Base-by-base conservation (phyloP, 306 rosid genomes). In the Quercus agrifolia region DNA sequence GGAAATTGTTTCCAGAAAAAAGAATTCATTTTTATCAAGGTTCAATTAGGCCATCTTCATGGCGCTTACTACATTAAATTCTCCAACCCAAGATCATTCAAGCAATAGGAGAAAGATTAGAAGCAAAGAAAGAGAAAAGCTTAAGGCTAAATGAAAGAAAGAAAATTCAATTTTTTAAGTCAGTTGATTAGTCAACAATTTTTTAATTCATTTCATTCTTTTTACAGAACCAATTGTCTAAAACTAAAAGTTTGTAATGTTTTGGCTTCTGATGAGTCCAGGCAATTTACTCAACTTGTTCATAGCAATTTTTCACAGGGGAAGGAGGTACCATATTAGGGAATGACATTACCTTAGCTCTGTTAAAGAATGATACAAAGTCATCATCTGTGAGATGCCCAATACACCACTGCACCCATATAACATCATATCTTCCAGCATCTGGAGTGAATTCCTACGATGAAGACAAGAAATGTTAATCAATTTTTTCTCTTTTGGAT, bases 321-420 rank as follows among this genome's bases (percentile, higher is more conserved):
- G 6, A 62, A 62, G 21, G 35, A 63, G 52, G 38, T 35, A n/a
- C 4, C 70, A 35, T 49, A 71, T 28, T 30, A 86, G 78, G 21
- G 76, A 79, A 76, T 67, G 52, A 51, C 2, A 21, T 71, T 80
- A 92, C 99, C 97, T 92, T 95, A 44, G 98, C 99, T 80, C 94
- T 89, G 30, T 80, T 85, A 81, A 92, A 95, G 87, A 95, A 95
- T 69, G 94, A 85, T 80, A 92, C 86, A 52, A 95, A 92, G 80
- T 95, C 99, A 5, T 92, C 98, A 80, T 95, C 99, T 14, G 99
- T 95, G 33, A 95, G 95, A 90, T 95, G 99, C 64, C 99, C 99
- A 49, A 95, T 92, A 76, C 99, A 95, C 97, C 99, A 92, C 74
- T 95, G 99, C 78, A 95, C 83, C 99, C 99, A 95, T 85, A 95